A percentile compares a stretch with the other conserved stretches of the same genome.
These are phyloP conservation scores for Endocalyx cinctus DNA, from an alignment of 2,329 filamentous ascomycete genomes.

Conservation along the genomic window DNA sequence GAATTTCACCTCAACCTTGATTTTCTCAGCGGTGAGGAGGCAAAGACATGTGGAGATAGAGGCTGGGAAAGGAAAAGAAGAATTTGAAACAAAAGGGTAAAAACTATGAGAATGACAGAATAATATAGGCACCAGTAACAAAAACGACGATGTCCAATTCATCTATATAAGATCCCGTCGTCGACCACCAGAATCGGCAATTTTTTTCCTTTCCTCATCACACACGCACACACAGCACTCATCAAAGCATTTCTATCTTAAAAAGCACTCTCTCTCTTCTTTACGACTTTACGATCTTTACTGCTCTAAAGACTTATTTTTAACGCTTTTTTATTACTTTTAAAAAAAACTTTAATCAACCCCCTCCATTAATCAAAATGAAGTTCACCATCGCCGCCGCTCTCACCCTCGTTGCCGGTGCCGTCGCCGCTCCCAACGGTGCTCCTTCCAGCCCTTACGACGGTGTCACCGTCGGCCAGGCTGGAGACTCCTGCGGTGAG, in stretches of 20 bases:
- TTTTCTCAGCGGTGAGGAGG: too few species aligned
- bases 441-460: constrained; percentile 4
- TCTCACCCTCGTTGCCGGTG: constrained; percentile 31
- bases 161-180: not conserved
- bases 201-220: too few species aligned
- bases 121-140: not conserved
- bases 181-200: constrained; percentile 9
- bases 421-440: constrained; percentile 17
- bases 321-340: too few species aligned
- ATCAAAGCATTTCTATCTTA: constrained; percentile 14
- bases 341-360: constrained; percentile 10
- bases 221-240: too few species aligned
- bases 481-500: constrained; percentile 23
- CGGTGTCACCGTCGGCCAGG: constrained; percentile 23
- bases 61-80: too few species aligned
- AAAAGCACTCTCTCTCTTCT: constrained; percentile 16
- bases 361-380: constrained; percentile 31
- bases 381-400: constrained; percentile 33
- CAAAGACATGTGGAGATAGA: too few species aligned
- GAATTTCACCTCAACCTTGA: too few species aligned
- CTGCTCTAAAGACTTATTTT: constrained; percentile 9
- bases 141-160: not conserved
- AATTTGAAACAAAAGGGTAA: too few species aligned
- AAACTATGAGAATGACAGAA: not conserved
- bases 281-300: constrained; percentile 10